Percentiles rank a stretch among this genome's conserved stretches.
These are phyloP conservation scores for Ceratocystis albifundus DNA, from an alignment of 2,329 filamentous ascomycete genomes.

Conservation along the genomic window DNA sequence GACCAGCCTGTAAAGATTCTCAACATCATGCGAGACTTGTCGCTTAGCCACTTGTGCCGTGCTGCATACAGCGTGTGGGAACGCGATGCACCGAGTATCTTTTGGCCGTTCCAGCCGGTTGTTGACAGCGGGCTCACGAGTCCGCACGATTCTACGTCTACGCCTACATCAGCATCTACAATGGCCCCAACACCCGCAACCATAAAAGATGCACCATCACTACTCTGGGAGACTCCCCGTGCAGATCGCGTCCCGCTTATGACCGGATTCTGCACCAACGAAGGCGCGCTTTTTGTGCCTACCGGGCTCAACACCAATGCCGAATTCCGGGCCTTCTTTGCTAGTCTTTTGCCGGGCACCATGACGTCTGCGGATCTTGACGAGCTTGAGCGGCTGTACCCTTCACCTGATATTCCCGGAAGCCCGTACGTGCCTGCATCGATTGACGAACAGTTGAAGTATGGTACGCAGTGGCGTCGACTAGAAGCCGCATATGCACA, in stretches of 20 bases:
- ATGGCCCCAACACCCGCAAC: constrained; percentile 29
- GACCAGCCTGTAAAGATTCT: constrained; percentile 35
- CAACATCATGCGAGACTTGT: constrained; percentile 32
- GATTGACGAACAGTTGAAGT: constrained; percentile 25
- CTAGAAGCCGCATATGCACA: constrained; percentile 51
- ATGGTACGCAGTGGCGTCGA: constrained; percentile 46
- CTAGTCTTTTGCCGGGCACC: constrained; percentile 45
- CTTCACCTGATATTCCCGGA: constrained; percentile 39
- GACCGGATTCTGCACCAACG: constrained; percentile 60
- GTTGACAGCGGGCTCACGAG: constrained; percentile 46
- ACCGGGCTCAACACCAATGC: constrained; percentile 35
- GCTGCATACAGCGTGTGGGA: constrained; percentile 11
- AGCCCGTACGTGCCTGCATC: constrained; percentile 33
- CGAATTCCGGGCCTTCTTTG: constrained; percentile 51
- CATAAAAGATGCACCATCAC: constrained; percentile 36
- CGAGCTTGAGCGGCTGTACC: constrained; percentile 49
- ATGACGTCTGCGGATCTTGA: constrained; percentile 42
- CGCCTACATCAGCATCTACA: constrained; percentile 35
- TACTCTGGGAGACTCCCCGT: constrained; percentile 31
- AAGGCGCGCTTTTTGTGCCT: constrained; percentile 55
- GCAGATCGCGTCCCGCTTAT: constrained; percentile 39
- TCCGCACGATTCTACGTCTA: no score
- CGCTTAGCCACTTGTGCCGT: constrained; percentile 28
- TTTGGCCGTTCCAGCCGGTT: constrained; percentile 58
- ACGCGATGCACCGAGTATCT: constrained; percentile 28